phyloP scores from a whole-genome alignment of 805 yeast genomes.

The Pichia californica region DNA sequence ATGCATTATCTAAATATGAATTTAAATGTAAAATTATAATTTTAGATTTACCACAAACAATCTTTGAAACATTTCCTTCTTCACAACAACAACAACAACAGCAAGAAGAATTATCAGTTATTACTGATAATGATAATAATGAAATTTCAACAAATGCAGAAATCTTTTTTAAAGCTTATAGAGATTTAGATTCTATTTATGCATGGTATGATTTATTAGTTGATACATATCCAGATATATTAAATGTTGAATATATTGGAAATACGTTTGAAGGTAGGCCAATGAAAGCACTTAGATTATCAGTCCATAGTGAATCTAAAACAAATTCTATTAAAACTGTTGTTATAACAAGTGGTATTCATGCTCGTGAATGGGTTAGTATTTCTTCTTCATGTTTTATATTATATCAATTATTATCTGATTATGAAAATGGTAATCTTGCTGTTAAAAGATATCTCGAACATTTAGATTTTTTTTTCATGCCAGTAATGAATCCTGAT shows the following conservation, averaged over 20 bases:
- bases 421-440: constrained; percentile 35
- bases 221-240: constrained; percentile 56
- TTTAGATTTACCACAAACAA: constrained; percentile 49
- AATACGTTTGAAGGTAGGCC: constrained; percentile 69
- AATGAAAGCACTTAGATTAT: constrained; percentile 58
- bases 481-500: constrained; percentile 87
- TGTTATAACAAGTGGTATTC: constrained; percentile 77
- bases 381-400: constrained; percentile 61
- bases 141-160: constrained; percentile 29
- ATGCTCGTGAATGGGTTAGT: constrained; percentile 88
- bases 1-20: constrained; percentile 6
- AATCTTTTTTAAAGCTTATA: constrained; percentile 62
- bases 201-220: constrained; percentile 62
- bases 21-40: constrained; percentile 39
- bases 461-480: constrained; percentile 61
- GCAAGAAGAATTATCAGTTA: no score
- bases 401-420: constrained; percentile 40
- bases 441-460: constrained; percentile 44
- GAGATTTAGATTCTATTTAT: constrained; percentile 61
- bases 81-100: no score
- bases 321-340: constrained; percentile 46
- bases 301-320: constrained; percentile 36
- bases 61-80: constrained; percentile 49
- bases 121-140: background rate
- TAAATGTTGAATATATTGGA: constrained; percentile 65